Percentiles rank a stretch among this genome's conserved stretches.
Evolutionary conservation across 1,139 yeast species (phyloP).

Genomic region (Candida tetrigidarum): DNA sequence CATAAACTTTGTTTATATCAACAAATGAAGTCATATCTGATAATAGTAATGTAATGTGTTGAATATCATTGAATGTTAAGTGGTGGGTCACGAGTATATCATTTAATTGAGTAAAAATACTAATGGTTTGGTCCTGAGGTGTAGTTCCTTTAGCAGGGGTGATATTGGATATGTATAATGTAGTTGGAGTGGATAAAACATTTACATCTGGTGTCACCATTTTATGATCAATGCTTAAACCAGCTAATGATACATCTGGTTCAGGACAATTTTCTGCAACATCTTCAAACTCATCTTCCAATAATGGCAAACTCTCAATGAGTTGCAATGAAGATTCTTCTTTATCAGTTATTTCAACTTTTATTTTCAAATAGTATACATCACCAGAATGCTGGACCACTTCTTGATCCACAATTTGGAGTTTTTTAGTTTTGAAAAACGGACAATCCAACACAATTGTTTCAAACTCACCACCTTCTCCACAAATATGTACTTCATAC

Average conservation of each 20-base stretch:
- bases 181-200: constrained; percentile 24
- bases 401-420: constrained; percentile 48
- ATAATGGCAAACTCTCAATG: constrained; percentile 45
- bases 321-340: constrained; percentile 29
- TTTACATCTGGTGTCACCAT: constrained; percentile 9
- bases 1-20: constrained; percentile 63
- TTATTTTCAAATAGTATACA: constrained; percentile 64
- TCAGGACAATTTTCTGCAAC: constrained; percentile 20
- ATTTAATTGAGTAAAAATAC: constrained; percentile 51
- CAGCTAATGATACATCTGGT: constrained; percentile 2
- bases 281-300: constrained; percentile 53
- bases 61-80: constrained; percentile 44
- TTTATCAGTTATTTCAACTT: constrained; percentile 48
- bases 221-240: background rate
- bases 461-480: constrained; percentile 99
- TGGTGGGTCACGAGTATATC: constrained; percentile 29
- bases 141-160: constrained; percentile 23
- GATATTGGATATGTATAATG: constrained; percentile 57
- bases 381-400: constrained; percentile 56
- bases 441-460: constrained; percentile 91
- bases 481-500: constrained; percentile 92
- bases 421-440: constrained; percentile 58
- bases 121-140: constrained; percentile 48
- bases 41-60: constrained; percentile 63
- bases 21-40: constrained; percentile 67